These are phyloP conservation scores for Aquilaria malaccensis DNA, from an alignment of 345 rosid species.

Conservation along the genomic window DNA sequence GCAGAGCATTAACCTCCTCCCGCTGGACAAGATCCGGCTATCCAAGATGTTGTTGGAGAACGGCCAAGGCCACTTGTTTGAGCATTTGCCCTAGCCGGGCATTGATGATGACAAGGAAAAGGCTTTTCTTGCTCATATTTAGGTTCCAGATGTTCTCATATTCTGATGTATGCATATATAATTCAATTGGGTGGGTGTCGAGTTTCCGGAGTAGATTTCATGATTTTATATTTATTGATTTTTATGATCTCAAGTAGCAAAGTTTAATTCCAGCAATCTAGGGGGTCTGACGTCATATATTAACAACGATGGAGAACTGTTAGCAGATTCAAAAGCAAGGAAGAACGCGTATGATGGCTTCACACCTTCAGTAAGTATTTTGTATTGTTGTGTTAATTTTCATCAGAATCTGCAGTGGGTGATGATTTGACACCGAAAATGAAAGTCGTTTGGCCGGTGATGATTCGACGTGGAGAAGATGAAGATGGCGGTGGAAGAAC, in stretches of 20 bases:
- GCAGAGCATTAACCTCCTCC: slow-evolving; percentile 45
- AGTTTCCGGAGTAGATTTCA: too few relatives aligned
- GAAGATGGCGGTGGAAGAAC: too few relatives aligned
- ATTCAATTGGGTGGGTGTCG: not conserved
- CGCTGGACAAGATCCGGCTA: slow-evolving; percentile 43
- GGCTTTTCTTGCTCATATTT: slow-evolving; percentile 64
- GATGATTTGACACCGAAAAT: too few relatives aligned
- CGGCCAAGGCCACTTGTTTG: slow-evolving; percentile 70
- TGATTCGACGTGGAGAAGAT: too few relatives aligned
- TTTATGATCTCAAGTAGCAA: slow-evolving; percentile 33
- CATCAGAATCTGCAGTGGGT: too few relatives aligned
- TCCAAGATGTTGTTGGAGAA: slow-evolving; percentile 48
- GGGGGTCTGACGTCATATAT: slow-evolving; percentile 76
- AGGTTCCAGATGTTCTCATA: not conserved
- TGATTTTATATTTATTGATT: not conserved
- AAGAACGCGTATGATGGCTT: slow-evolving; percentile 96
- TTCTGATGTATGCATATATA: not conserved
- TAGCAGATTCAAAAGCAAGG: slow-evolving; percentile 82
- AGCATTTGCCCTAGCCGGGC: slow-evolving; percentile 72
- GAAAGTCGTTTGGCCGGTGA: too few relatives aligned
- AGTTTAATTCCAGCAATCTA: slow-evolving; percentile 73
- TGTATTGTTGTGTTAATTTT: not conserved
- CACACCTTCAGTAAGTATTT: slow-evolving; percentile 72
- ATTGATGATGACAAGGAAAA: slow-evolving; percentile 55
- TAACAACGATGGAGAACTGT: slow-evolving; percentile 68